Conservation (phyloP, 768 basidiomycete genomes). For the Dacryopinax spathularia region DNA sequence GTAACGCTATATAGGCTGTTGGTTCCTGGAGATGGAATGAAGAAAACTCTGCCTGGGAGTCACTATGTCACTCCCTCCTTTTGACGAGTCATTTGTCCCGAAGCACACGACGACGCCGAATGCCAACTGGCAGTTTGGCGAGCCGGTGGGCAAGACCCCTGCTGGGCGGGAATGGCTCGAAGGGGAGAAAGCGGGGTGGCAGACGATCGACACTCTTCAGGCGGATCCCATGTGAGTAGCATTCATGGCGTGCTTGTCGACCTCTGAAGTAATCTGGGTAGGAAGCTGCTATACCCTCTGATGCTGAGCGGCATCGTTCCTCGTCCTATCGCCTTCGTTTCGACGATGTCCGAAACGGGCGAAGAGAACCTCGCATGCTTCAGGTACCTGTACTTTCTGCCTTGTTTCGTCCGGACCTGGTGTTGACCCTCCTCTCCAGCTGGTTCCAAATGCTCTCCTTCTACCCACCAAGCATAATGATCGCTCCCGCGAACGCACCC, state of each 20-base stretch:
- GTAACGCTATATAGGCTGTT: no score
- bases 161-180: not conserved
- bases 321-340: conserved; percentile 55
- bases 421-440: conserved; percentile 21
- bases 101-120: not conserved
- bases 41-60: no score
- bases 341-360: conserved; percentile 39
- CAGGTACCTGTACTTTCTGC: conserved; percentile 29
- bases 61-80: not conserved
- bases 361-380: conserved; percentile 52
- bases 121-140: conserved; percentile 9
- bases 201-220: conserved; percentile 1
- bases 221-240: not conserved
- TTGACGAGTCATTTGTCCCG: not conserved
- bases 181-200: not conserved
- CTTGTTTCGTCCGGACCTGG: not conserved
- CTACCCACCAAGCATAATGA: conserved; percentile 50
- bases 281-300: conserved; percentile 34
- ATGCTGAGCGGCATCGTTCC: conserved; percentile 47
- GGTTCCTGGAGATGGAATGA: no score
- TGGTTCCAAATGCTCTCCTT: conserved; percentile 52
- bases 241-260: not conserved
- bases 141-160: not conserved
- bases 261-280: conserved; percentile 5
- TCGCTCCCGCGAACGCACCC: conserved; percentile 34